phyloP scores from a whole-genome alignment of 2,329 filamentous ascomycete species.

The Hypoxylon sp. region DNA sequence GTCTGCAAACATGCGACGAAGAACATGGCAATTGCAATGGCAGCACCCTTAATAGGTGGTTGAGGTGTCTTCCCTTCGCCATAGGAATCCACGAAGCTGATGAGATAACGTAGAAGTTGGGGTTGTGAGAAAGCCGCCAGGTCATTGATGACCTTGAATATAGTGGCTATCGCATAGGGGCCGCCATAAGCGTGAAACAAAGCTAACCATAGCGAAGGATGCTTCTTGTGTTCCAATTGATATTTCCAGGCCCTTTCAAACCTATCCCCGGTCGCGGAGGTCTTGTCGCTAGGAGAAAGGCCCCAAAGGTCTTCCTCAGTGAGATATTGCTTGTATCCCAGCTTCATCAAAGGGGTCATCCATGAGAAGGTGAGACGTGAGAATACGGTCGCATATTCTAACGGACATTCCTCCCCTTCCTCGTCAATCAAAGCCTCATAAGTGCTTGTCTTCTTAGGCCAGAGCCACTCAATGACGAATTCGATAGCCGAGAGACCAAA shows the following conservation, averaged over 20 bases:
- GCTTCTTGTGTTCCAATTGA: conserved; percentile 76
- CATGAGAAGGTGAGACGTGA: conserved; percentile 94
- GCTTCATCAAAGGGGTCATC: conserved; percentile 99
- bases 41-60: conserved; percentile 85
- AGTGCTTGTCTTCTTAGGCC: conserved; percentile 80
- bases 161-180: conserved; percentile 83
- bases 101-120: conserved; percentile 87
- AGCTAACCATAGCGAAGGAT: conserved; percentile 89
- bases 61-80: conserved; percentile 71
- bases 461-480: conserved; percentile 86
- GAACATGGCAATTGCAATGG: conserved; percentile 95
- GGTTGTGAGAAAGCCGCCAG: conserved; percentile 89
- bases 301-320: conserved; percentile 98
- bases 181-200: conserved; percentile 87
- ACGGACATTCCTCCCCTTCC: conserved; percentile 72
- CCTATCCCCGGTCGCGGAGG: conserved; percentile 76
- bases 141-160: conserved; percentile 94
- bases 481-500: conserved; percentile 78
- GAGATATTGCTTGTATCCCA: conserved; percentile 90
- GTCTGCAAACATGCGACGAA: conserved; percentile 88
- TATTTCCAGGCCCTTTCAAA: conserved; percentile 84
- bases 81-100: conserved; percentile 88
- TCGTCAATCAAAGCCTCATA: conserved; percentile 72
- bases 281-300: conserved; percentile 83
- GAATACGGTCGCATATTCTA: conserved; percentile 94